Evolutionary conservation across 2,329 filamentous ascomycete genomes (phyloP).

Genomic region (Alternaria angustiovoidea): DNA sequence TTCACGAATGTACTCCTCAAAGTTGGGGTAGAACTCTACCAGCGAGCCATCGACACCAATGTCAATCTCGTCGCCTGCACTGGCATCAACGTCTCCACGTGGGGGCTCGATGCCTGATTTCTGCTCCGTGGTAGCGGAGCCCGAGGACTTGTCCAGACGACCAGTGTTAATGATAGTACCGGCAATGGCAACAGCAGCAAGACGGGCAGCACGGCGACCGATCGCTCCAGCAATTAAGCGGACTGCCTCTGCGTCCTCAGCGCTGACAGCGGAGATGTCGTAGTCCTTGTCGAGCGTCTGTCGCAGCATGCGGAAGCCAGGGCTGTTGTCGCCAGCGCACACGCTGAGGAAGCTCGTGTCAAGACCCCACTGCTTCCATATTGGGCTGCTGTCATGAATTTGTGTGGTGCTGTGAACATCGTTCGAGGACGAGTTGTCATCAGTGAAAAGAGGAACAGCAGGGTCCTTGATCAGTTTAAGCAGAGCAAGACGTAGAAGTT

Average conservation of each 20-base stretch:
- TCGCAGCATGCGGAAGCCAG: slow-evolving; percentile 75
- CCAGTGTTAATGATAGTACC: slow-evolving; percentile 84
- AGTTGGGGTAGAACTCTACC: slow-evolving; percentile 94
- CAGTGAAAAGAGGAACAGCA: slow-evolving; percentile 75
- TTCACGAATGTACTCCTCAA: slow-evolving; percentile 86
- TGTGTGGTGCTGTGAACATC: slow-evolving; percentile 72
- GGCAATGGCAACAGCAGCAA: slow-evolving; percentile 87
- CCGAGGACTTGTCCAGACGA: slow-evolving; percentile 61
- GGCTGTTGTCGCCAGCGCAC: slow-evolving; percentile 79
- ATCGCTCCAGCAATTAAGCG: slow-evolving; percentile 84
- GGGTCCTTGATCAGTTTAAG: slow-evolving; percentile 75
- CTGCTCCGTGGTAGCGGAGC: slow-evolving; percentile 49
- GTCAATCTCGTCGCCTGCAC: slow-evolving; percentile 77
- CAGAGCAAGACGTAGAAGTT: slow-evolving; percentile 83
- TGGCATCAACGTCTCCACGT: slow-evolving; percentile 46
- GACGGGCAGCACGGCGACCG: slow-evolving; percentile 84
- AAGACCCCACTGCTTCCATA: slow-evolving; percentile 85
- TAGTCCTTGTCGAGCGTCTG: slow-evolving; percentile 80
- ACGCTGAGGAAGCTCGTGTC: slow-evolving; percentile 91
- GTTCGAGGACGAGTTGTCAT: slow-evolving; percentile 76
- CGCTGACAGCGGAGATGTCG: slow-evolving; percentile 76
- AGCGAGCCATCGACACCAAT: slow-evolving; percentile 94
- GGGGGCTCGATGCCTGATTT: slow-evolving; percentile 46
- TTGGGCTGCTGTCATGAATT: slow-evolving; percentile 61
- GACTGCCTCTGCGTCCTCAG: slow-evolving; percentile 87